Evolutionary conservation across 2,329 filamentous ascomycete genomes (phyloP).

Genomic region (Cladophialophora chaetospira): DNA sequence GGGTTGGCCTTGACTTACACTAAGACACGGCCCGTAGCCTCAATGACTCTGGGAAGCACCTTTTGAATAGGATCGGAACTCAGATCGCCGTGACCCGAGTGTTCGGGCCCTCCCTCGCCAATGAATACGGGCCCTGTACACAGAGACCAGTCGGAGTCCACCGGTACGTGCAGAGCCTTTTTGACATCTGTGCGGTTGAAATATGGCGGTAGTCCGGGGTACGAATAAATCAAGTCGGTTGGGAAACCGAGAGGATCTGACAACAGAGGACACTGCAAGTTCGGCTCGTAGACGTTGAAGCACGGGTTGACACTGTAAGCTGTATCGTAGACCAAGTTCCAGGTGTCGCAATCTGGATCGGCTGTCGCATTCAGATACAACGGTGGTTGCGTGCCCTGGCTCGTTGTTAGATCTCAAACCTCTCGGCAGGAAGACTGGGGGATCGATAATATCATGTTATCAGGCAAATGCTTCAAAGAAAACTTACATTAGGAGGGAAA

Average conservation of each 20-base stretch:
- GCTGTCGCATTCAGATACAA: constrained; percentile 25
- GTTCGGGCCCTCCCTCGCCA: constrained; percentile 22
- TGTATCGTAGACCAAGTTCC: constrained; percentile 38
- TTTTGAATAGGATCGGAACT: constrained; percentile 24
- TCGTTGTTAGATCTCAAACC: too few species aligned
- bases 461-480: too few species aligned
- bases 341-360: constrained; percentile 26
- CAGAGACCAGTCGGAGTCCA: constrained; percentile 22
- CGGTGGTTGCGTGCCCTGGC: constrained; percentile 27
- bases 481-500: constrained; percentile 29
- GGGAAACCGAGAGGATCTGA: constrained; percentile 73
- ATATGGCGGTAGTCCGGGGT: constrained; percentile 63
- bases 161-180: constrained; percentile 64
- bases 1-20: constrained; percentile 14
- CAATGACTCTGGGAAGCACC: constrained; percentile 25
- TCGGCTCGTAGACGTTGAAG: constrained; percentile 74
- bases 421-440: too few species aligned
- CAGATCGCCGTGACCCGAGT: constrained; percentile 17
- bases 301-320: constrained; percentile 63
- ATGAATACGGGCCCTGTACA: constrained; percentile 25
- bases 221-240: constrained; percentile 62
- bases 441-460: too few species aligned
- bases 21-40: constrained; percentile 27
- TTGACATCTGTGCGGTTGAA: constrained; percentile 73
- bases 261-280: constrained; percentile 68